Percentiles rank a stretch among this genome's conserved stretches.
phyloP scores from a whole-genome alignment of 2,329 filamentous ascomycete genomes.

The Achaetomium macrosporum region DNA sequence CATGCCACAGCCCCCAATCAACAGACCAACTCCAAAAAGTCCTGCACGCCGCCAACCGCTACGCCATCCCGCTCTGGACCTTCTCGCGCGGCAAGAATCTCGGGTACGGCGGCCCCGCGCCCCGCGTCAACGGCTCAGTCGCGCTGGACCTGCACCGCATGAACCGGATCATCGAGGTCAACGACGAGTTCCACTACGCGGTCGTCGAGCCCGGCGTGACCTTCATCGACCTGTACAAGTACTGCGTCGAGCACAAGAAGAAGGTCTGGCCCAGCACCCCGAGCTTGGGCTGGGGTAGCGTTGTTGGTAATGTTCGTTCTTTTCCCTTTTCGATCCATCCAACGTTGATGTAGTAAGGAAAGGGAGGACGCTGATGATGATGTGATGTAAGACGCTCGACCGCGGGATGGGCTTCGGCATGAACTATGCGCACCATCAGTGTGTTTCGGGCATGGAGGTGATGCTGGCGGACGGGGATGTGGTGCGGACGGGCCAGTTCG shows the following conservation, averaged over 20 bases:
- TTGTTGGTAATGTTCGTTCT: slow-evolving; percentile 39
- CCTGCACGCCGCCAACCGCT: slow-evolving; percentile 31
- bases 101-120: slow-evolving; percentile 45
- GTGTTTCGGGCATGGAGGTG: slow-evolving; percentile 25
- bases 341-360: slow-evolving; percentile 18
- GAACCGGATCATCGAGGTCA: slow-evolving; percentile 40
- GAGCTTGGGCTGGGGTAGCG: slow-evolving; percentile 43
- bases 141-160: slow-evolving; percentile 42
- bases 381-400: slow-evolving; percentile 37
- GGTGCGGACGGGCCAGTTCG: slow-evolving; percentile 26
- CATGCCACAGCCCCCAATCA: slow-evolving; percentile 26
- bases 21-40: slow-evolving; percentile 30
- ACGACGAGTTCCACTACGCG: slow-evolving; percentile 38
- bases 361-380: too few relatives aligned
- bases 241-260: slow-evolving; percentile 35
- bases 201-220: slow-evolving; percentile 44
- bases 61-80: slow-evolving; percentile 31
- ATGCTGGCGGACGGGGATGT: slow-evolving; percentile 27
- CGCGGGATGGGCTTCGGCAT: slow-evolving; percentile 37
- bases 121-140: slow-evolving; percentile 39
- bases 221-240: slow-evolving; percentile 39
- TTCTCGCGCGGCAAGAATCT: slow-evolving; percentile 38
- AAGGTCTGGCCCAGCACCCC: slow-evolving; percentile 44
- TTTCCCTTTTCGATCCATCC: background rate
- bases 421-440: slow-evolving; percentile 22